These are phyloP conservation scores for Coprinopsis strossmayeri DNA, from an alignment of 768 basidiomycete species.

Conservation along the genomic window DNA sequence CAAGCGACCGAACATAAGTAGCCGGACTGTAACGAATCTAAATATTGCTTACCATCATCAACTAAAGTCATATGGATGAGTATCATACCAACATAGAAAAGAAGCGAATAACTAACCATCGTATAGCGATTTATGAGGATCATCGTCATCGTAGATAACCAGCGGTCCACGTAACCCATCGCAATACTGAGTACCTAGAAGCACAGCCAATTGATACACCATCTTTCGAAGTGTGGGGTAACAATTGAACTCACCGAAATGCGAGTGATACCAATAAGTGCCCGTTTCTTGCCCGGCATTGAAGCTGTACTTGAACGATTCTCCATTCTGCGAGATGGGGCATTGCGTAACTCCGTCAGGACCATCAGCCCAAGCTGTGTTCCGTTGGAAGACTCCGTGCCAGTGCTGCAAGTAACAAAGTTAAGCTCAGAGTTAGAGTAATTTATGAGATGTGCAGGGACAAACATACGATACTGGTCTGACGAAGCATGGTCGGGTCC, in stretches of 20 bases:
- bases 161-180: conserved; percentile 40
- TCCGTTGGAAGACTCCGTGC: conserved; percentile 43
- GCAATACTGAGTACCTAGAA: conserved; percentile 37
- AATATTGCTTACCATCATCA: neutral
- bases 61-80: neutral
- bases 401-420: conserved; percentile 32
- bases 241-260: conserved; percentile 17
- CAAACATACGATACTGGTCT: conserved; percentile 25
- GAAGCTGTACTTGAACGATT: conserved; percentile 40
- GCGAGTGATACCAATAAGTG: conserved; percentile 33
- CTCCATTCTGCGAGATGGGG: conserved; percentile 30
- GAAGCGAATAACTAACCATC: neutral
- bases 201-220: neutral
- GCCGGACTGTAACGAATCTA: neutral
- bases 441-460: neutral
- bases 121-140: conserved; percentile 19
- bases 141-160: conserved; percentile 31
- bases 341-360: conserved; percentile 37
- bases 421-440: neutral
- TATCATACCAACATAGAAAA: neutral
- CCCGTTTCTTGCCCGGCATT: conserved; percentile 20
- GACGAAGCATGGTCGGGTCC: conserved; percentile 26
- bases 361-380: conserved; percentile 41
- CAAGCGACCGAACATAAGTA: conserved; percentile 6
- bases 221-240: neutral